These are phyloP conservation scores for Vaccinium corymbosum DNA, from an alignment of 148 eudicot species.

Conservation along the genomic window DNA sequence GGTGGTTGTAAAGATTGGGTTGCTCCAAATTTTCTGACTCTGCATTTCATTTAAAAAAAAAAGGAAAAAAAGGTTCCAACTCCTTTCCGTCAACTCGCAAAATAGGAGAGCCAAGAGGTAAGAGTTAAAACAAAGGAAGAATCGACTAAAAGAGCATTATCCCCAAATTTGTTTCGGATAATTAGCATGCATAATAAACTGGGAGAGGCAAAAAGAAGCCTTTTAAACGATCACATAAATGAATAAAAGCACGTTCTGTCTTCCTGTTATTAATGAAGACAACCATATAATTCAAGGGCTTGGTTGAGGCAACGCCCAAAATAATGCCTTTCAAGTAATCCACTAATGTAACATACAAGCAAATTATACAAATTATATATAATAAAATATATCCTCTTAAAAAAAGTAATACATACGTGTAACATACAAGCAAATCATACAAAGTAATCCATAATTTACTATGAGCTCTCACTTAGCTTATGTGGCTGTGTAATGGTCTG, in stretches of 20 bases:
- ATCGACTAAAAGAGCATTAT: neutral
- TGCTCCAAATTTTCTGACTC: neutral
- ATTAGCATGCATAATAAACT: neutral
- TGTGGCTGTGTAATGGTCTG: conserved; percentile 34
- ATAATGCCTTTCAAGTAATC: neutral
- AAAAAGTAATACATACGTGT: neutral
- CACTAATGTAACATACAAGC: neutral
- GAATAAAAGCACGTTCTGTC: neutral
- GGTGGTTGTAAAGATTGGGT: neutral
- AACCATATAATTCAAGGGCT: neutral
- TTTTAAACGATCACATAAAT: neutral
- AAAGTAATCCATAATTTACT: conserved; percentile 7
- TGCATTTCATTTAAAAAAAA: neutral
- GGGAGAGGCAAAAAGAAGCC: neutral
- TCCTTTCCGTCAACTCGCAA: neutral
- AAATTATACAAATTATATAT: neutral
- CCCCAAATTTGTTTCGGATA: neutral
- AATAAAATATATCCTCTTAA: too few relatives aligned
- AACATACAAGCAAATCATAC: neutral
- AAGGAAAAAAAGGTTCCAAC: neutral
- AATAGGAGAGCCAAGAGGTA: neutral
- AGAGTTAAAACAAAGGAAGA: neutral
- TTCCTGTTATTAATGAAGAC: neutral
- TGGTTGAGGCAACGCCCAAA: neutral
- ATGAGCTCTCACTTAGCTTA: conserved; percentile 30